These are phyloP conservation scores for Conticribra weissflogii DNA, from an alignment of 108 stramenopile species.

Conservation along the genomic window DNA sequence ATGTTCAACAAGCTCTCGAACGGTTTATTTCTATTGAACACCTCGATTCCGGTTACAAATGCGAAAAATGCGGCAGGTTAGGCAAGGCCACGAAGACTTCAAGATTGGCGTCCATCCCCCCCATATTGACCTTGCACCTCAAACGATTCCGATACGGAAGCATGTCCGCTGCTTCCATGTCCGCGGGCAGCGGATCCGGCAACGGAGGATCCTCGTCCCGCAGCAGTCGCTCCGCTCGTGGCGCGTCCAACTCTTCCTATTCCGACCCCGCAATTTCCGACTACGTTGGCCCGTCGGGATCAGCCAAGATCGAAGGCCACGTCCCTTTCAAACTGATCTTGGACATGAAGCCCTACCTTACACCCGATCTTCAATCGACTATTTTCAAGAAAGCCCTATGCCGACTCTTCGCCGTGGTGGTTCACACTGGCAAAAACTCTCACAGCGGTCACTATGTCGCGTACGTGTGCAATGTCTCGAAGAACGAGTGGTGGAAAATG, in stretches of 20 bases:
- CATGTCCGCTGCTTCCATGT: slow-evolving; percentile 11
- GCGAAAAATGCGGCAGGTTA: slow-evolving; percentile 84
- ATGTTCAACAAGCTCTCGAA: slow-evolving; percentile 71
- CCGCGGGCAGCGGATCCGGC: slow-evolving; percentile 39
- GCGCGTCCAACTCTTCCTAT: not conserved
- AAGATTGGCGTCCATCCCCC: slow-evolving; percentile 81
- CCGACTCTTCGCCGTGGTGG: slow-evolving; percentile 88
- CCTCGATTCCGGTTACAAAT: slow-evolving; percentile 87
- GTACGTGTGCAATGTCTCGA: slow-evolving; percentile 75
- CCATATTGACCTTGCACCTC: slow-evolving; percentile 86
- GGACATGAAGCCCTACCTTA: slow-evolving; percentile 79
- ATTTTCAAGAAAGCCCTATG: slow-evolving; percentile 71
- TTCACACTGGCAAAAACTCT: slow-evolving; percentile 86
- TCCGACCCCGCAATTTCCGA: not conserved
- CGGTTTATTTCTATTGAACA: slow-evolving; percentile 76
- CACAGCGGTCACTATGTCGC: slow-evolving; percentile 84
- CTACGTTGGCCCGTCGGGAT: slow-evolving; percentile 71
- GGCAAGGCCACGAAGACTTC: slow-evolving; percentile 86
- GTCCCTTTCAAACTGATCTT: slow-evolving; percentile 68
- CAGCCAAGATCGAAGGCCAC: slow-evolving; percentile 91
- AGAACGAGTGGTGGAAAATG: slow-evolving; percentile 94
- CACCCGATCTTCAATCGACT: slow-evolving; percentile 62
- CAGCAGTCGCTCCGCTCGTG: slow-evolving; percentile 5
- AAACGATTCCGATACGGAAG: slow-evolving; percentile 87
- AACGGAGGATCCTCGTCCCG: slow-evolving; percentile 24